phyloP scores from a whole-genome alignment of 257 asterid species.

The Nyctanthes arbortristis region DNA sequence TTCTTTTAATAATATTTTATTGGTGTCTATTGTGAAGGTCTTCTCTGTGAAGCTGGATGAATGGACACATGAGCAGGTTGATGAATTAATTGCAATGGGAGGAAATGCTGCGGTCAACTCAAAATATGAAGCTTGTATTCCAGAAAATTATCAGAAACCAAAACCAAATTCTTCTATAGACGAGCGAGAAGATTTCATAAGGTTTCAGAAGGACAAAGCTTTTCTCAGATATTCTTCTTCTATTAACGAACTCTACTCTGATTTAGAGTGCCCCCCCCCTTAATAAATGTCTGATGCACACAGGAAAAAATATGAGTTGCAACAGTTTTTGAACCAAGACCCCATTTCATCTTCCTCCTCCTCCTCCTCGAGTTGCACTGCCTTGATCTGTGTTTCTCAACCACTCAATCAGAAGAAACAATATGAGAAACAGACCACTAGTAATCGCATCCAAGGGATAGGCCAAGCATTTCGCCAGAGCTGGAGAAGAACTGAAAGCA shows the following conservation, averaged over 20 bases:
- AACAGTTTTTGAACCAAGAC: slow-evolving; percentile 56
- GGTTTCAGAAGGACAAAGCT: slow-evolving; percentile 37
- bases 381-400: slow-evolving; percentile 36
- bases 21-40: slow-evolving; percentile 46
- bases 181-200: slow-evolving; percentile 85
- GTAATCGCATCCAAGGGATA: slow-evolving; percentile 54
- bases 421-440: slow-evolving; percentile 49
- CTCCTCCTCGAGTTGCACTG: slow-evolving; percentile 36
- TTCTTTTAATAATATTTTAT: neutral
- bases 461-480: slow-evolving; percentile 79
- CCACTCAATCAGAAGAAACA: slow-evolving; percentile 44
- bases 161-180: slow-evolving; percentile 67
- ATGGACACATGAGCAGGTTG: slow-evolving; percentile 92
- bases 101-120: slow-evolving; percentile 70
- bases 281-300: slow-evolving; percentile 13
- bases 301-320: slow-evolving; percentile 89
- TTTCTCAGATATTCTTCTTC: neutral
- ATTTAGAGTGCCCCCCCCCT: slow-evolving; percentile 10
- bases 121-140: slow-evolving; percentile 76
- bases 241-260: slow-evolving; percentile 19
- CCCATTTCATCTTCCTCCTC: slow-evolving; percentile 51
- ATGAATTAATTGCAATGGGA: slow-evolving; percentile 65
- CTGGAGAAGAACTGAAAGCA: slow-evolving; percentile 72
- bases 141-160: slow-evolving; percentile 57
- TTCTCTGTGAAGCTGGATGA: slow-evolving; percentile 84